Conservation (phyloP, 768 basidiomycete species). For the Clitopilus hobsonii region DNA sequence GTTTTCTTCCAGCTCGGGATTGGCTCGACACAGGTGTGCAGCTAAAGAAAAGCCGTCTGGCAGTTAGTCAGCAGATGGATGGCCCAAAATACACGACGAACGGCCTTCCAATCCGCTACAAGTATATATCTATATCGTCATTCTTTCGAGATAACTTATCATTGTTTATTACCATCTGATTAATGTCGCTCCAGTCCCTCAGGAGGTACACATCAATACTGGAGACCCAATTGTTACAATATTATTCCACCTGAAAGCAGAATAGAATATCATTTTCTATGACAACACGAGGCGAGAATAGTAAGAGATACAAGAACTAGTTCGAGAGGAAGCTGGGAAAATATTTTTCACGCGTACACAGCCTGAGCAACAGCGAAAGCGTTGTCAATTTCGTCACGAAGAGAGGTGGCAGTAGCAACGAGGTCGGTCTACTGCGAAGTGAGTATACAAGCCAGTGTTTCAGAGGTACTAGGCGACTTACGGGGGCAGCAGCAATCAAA, state of each 20-base stretch:
- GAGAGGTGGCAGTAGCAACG: conserved; percentile 9
- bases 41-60: neutral
- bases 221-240: too few relatives aligned
- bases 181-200: too few relatives aligned
- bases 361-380: conserved; percentile 21
- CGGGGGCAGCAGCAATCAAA: conserved; percentile 17
- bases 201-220: too few relatives aligned
- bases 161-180: too few relatives aligned
- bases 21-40: neutral
- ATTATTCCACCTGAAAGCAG: too few relatives aligned
- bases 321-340: too few relatives aligned
- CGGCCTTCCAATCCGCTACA: too few relatives aligned
- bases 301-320: neutral
- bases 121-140: too few relatives aligned
- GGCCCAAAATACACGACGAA: too few relatives aligned
- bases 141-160: too few relatives aligned
- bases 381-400: conserved; percentile 12
- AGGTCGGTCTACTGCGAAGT: conserved; percentile 15
- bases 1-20: neutral
- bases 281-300: neutral
- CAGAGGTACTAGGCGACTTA: conserved; percentile 8
- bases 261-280: too few relatives aligned
- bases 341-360: conserved; percentile 5
- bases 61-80: neutral
- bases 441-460: neutral